Percentiles rank a stretch among this genome's conserved stretches.
These are phyloP conservation scores for Stropharia rugosoannulata DNA, from an alignment of 768 basidiomycete species.

Conservation along the genomic window DNA sequence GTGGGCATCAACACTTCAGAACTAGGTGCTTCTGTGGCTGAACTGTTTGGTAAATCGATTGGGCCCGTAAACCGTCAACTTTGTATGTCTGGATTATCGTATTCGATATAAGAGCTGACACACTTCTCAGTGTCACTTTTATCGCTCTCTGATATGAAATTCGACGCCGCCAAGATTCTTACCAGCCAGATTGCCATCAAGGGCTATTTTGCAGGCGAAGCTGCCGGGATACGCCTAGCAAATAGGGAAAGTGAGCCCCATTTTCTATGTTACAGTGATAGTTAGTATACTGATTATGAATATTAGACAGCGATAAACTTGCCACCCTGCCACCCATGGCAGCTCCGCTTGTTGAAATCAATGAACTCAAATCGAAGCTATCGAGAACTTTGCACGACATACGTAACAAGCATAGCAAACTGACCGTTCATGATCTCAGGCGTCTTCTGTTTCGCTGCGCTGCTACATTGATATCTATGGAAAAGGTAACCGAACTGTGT, in stretches of 20 bases:
- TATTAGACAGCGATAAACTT: slow-evolving; percentile 55
- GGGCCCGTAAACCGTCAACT: slow-evolving; percentile 75
- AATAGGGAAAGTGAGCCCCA: slow-evolving; percentile 53
- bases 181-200: slow-evolving; percentile 88
- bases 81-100: slow-evolving; percentile 42
- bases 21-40: slow-evolving; percentile 87
- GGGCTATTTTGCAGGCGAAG: slow-evolving; percentile 87
- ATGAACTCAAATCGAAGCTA: slow-evolving; percentile 68
- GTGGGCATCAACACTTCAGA: slow-evolving; percentile 78
- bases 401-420: slow-evolving; percentile 63
- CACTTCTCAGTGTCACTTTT: slow-evolving; percentile 49
- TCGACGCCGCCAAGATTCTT: slow-evolving; percentile 80
- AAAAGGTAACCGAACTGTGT: slow-evolving; percentile 42
- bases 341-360: slow-evolving; percentile 61
- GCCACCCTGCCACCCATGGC: slow-evolving; percentile 60
- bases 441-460: slow-evolving; percentile 86
- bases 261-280: not conserved
- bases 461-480: slow-evolving; percentile 70
- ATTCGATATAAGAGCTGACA: not conserved
- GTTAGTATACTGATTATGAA: not conserved
- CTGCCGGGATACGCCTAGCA: slow-evolving; percentile 75
- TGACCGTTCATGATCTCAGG: slow-evolving; percentile 82
- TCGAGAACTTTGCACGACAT: slow-evolving; percentile 66
- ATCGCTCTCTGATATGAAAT: slow-evolving; percentile 58
- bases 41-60: slow-evolving; percentile 81